Evolutionary conservation across 2,329 filamentous ascomycete genomes (phyloP).

Genomic region (Hypoxylon sp.): DNA sequence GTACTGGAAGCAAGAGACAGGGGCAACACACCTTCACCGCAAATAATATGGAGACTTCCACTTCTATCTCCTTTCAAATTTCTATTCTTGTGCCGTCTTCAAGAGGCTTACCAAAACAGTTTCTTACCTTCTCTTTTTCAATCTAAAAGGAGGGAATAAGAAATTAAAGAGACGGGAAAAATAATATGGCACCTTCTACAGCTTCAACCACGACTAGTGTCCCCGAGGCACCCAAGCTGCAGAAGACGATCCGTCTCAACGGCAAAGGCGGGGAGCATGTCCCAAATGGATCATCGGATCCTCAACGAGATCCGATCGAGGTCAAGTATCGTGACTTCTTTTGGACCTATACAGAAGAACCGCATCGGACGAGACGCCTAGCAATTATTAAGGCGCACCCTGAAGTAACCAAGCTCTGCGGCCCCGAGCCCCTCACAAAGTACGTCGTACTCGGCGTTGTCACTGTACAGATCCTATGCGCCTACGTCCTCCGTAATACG

Average conservation of each 20-base stretch:
- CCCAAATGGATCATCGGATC: constrained; percentile 34
- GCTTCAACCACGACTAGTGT: constrained; percentile 52
- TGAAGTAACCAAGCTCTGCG: constrained; percentile 97
- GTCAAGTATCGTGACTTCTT: constrained; percentile 80
- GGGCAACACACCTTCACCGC: constrained; percentile 39
- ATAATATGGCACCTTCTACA: constrained; percentile 51
- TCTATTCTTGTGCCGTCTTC: constrained; percentile 22
- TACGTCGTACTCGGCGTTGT: constrained; percentile 91
- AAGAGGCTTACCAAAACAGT: constrained; percentile 18
- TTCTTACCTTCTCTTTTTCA: constrained; percentile 9
- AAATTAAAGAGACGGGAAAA: constrained; percentile 10
- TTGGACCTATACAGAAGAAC: constrained; percentile 99
- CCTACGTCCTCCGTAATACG: constrained; percentile 82
- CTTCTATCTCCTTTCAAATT: constrained; percentile 37
- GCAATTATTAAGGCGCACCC: constrained; percentile 99
- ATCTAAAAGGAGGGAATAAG: neutral
- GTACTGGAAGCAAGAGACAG: constrained; percentile 25
- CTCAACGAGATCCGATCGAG: constrained; percentile 59
- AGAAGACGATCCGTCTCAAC: constrained; percentile 49
- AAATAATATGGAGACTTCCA: constrained; percentile 42
- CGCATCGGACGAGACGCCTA: constrained; percentile 88
- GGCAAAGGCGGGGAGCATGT: constrained; percentile 40
- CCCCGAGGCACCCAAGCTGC: constrained; percentile 37
- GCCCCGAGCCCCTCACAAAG: constrained; percentile 95
- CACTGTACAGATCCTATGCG: constrained; percentile 81